Evolutionary conservation across 768 basidiomycete species (phyloP).

Genomic region (Boletus huronensis): DNA sequence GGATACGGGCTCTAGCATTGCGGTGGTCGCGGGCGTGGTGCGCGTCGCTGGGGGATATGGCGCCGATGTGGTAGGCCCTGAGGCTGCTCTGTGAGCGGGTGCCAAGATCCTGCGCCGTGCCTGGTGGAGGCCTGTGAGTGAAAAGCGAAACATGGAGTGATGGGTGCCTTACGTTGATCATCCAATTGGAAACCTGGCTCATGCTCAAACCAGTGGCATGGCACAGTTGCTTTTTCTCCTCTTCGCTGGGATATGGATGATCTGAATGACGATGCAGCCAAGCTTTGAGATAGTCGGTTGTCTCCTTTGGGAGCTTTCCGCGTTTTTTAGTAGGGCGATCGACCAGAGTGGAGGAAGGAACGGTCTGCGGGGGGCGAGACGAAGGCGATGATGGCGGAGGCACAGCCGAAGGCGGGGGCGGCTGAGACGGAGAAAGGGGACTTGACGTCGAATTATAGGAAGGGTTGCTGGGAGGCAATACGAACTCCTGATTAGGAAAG

Average conservation of each 20-base stretch:
- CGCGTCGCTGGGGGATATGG: slow-evolving; percentile 57
- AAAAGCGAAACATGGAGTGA: slow-evolving; percentile 8
- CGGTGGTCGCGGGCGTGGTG: slow-evolving; percentile 19
- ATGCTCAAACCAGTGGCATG: slow-evolving; percentile 83
- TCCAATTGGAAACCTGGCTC: slow-evolving; percentile 91
- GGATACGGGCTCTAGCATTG: slow-evolving; percentile 37
- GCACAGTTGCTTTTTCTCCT: slow-evolving; percentile 88
- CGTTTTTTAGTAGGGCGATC: slow-evolving; percentile 79
- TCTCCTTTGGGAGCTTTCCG: slow-evolving; percentile 87
- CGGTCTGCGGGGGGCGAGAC: slow-evolving; percentile 50
- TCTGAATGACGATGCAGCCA: slow-evolving; percentile 88
- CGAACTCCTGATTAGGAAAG: slow-evolving; percentile 60
- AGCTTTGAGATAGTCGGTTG: slow-evolving; percentile 83
- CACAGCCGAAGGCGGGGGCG: slow-evolving; percentile 25
- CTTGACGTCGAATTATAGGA: slow-evolving; percentile 26
- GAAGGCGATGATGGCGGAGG: slow-evolving; percentile 42
- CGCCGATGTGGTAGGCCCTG: slow-evolving; percentile 73
- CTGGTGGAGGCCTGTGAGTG: slow-evolving; percentile 36
- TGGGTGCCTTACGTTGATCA: slow-evolving; percentile 69
- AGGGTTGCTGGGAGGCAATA: slow-evolving; percentile 34
- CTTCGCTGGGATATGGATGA: slow-evolving; percentile 86
- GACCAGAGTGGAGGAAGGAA: slow-evolving; percentile 56
- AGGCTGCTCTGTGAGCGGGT: slow-evolving; percentile 72
- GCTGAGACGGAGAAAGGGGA: slow-evolving; percentile 44
- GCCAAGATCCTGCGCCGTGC: slow-evolving; percentile 81